phyloP scores from a whole-genome alignment of 2,329 filamentous ascomycete species.

The Trichoderma koningii region DNA sequence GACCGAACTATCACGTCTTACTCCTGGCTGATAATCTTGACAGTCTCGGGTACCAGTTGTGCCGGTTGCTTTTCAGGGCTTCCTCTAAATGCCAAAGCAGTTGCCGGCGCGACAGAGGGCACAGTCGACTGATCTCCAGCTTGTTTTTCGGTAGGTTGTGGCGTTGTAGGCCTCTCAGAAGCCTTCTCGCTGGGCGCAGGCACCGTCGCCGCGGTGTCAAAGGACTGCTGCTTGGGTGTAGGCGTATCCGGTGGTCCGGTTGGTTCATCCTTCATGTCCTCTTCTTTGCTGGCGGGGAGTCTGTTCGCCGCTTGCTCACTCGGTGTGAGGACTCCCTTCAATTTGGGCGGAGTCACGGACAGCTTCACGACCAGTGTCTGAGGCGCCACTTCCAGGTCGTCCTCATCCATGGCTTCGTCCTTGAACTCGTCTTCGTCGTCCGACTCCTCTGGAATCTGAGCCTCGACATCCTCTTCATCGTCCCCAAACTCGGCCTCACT shows the following conservation, averaged over 20 bases:
- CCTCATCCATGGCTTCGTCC: constrained; percentile 58
- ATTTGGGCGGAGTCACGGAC: constrained; percentile 50
- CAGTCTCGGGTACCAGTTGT: constrained; percentile 34
- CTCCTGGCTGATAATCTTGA: constrained; percentile 39
- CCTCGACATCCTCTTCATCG: constrained; percentile 70
- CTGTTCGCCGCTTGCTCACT: constrained; percentile 32
- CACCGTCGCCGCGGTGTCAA: background rate
- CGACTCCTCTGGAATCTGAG: constrained; percentile 62
- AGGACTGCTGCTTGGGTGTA: constrained; percentile 9
- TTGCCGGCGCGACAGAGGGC: constrained; percentile 42
- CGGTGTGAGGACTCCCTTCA: constrained; percentile 38
- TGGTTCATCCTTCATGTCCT: constrained; percentile 27
- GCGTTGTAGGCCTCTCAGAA: constrained; percentile 26
- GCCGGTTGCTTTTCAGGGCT: constrained; percentile 59
- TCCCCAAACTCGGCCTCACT: constrained; percentile 75
- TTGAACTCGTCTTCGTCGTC: constrained; percentile 64
- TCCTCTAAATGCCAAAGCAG: constrained; percentile 59
- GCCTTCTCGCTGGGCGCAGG: background rate
- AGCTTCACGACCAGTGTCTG: constrained; percentile 77
- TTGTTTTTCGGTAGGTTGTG: constrained; percentile 24
- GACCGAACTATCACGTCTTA: constrained; percentile 31
- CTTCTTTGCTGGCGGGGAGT: constrained; percentile 31
- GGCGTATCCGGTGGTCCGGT: constrained; percentile 37
- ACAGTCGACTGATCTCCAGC: constrained; percentile 34
- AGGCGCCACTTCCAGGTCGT: constrained; percentile 51